These are phyloP conservation scores for Lentinula lateritia DNA, from an alignment of 768 basidiomycete species.

Conservation along the genomic window DNA sequence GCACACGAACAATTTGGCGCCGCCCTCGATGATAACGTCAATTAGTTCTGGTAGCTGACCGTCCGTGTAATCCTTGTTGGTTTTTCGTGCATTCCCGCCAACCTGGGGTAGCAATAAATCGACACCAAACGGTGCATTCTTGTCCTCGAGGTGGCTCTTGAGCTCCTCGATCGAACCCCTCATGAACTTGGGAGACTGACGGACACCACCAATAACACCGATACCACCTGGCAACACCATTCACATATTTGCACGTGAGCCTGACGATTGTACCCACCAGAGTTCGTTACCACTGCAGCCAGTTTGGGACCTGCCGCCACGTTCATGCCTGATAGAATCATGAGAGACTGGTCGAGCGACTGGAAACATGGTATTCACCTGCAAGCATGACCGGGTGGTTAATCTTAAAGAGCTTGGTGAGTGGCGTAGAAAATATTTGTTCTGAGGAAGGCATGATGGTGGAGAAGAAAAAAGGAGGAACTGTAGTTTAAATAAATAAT, in stretches of 20 bases:
- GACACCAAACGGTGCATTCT: slow-evolving; percentile 74
- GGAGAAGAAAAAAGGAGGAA: slow-evolving; percentile 13
- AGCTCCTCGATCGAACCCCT: slow-evolving; percentile 64
- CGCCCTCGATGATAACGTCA: slow-evolving; percentile 71
- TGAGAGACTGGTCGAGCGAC: neutral
- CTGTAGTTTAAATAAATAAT: neutral
- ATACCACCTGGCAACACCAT: slow-evolving; percentile 47
- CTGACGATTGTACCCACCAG: slow-evolving; percentile 37
- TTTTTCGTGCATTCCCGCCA: slow-evolving; percentile 78
- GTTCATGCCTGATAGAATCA: slow-evolving; percentile 54
- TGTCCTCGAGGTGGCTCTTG: slow-evolving; percentile 69
- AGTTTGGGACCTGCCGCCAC: slow-evolving; percentile 81
- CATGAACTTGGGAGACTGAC: slow-evolving; percentile 68
- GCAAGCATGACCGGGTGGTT: slow-evolving; percentile 85
- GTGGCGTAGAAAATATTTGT: slow-evolving; percentile 63
- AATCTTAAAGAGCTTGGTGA: slow-evolving; percentile 72
- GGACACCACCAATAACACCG: slow-evolving; percentile 83
- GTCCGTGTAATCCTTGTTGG: slow-evolving; percentile 79
- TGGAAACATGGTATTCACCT: slow-evolving; percentile 27
- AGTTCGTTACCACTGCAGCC: slow-evolving; percentile 89
- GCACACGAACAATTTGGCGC: slow-evolving; percentile 75
- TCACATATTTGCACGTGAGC: neutral
- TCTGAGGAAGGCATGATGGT: slow-evolving; percentile 72
- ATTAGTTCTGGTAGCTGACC: slow-evolving; percentile 75
- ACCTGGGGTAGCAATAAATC: slow-evolving; percentile 82